A percentile compares a stretch with the other conserved stretches of the same genome.
phyloP scores from a whole-genome alignment of 164 flowering plant species.

The Paratinospora sagittata region DNA sequence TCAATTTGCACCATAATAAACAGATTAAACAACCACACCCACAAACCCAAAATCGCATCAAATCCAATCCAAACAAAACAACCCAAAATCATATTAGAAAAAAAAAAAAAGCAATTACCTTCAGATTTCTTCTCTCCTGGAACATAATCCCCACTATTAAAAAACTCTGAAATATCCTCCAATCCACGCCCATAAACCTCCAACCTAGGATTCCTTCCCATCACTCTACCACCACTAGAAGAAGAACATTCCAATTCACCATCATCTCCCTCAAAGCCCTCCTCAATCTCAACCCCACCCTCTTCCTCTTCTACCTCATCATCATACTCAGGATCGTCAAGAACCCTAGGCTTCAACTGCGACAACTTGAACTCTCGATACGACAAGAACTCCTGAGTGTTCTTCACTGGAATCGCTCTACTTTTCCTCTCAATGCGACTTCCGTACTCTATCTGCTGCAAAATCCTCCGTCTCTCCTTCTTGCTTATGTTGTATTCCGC shows the following conservation, averaged over 20 bases:
- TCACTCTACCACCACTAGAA: constrained; percentile 41
- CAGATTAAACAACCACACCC: background rate
- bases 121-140: constrained; percentile 40
- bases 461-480: constrained; percentile 68
- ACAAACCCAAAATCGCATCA: background rate
- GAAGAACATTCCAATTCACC: constrained; percentile 11
- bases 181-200: constrained; percentile 59
- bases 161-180: constrained; percentile 59
- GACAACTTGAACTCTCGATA: constrained; percentile 42
- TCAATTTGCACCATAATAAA: no score
- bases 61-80: background rate
- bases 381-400: constrained; percentile 37
- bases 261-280: constrained; percentile 7
- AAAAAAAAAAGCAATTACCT: constrained; percentile 29
- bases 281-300: constrained; percentile 13
- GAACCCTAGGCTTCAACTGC: constrained; percentile 53
- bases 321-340: constrained; percentile 42
- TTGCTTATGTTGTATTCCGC: constrained; percentile 67
- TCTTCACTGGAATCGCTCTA: constrained; percentile 27
- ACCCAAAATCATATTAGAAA: background rate
- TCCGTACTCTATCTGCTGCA: constrained; percentile 53
- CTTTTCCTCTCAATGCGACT: constrained; percentile 44
- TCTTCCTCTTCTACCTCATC: constrained; percentile 15
- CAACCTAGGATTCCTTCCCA: constrained; percentile 66
- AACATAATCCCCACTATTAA: constrained; percentile 48